phyloP scores from a whole-genome alignment of 2,329 filamentous ascomycete genomes.

The Penicillium sp. region DNA sequence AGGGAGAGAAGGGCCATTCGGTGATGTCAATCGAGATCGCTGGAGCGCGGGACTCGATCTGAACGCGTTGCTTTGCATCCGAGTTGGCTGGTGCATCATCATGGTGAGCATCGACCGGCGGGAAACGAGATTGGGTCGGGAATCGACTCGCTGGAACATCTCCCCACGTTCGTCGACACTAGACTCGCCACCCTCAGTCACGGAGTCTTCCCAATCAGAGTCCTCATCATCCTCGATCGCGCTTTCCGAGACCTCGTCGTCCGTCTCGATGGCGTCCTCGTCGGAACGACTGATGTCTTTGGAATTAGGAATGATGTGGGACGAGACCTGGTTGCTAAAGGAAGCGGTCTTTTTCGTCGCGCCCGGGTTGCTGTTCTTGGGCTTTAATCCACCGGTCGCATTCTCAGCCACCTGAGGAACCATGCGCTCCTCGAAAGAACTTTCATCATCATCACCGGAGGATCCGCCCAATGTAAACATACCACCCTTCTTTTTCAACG shows the following conservation, averaged over 20 bases:
- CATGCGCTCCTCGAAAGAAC: slow-evolving; percentile 68
- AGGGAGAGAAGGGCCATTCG: slow-evolving; percentile 66
- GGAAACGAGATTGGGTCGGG: slow-evolving; percentile 79
- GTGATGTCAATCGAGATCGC: slow-evolving; percentile 65
- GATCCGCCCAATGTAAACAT: slow-evolving; percentile 77
- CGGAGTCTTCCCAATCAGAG: slow-evolving; percentile 65
- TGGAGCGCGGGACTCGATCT: slow-evolving; percentile 48
- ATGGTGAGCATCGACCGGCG: slow-evolving; percentile 86
- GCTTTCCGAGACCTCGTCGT: slow-evolving; percentile 75
- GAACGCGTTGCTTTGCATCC: slow-evolving; percentile 66
- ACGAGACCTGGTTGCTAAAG: slow-evolving; percentile 75
- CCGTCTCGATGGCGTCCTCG: slow-evolving; percentile 62
- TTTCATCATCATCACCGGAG: slow-evolving; percentile 80
- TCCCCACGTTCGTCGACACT: slow-evolving; percentile 73
- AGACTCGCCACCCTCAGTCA: slow-evolving; percentile 79
- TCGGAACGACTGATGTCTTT: slow-evolving; percentile 51
- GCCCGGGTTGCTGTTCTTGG: slow-evolving; percentile 29
- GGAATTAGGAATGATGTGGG: slow-evolving; percentile 66
- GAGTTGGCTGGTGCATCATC: slow-evolving; percentile 79
- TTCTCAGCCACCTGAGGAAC: slow-evolving; percentile 55
- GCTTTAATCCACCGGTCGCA: slow-evolving; percentile 55
- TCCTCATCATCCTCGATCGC: slow-evolving; percentile 74
- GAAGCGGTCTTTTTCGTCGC: slow-evolving; percentile 74
- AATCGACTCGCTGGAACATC: slow-evolving; percentile 89
- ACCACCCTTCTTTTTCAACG: slow-evolving; percentile 66